phyloP scores from a whole-genome alignment of 805 yeast genomes.

The Pichia paraexigua region DNA sequence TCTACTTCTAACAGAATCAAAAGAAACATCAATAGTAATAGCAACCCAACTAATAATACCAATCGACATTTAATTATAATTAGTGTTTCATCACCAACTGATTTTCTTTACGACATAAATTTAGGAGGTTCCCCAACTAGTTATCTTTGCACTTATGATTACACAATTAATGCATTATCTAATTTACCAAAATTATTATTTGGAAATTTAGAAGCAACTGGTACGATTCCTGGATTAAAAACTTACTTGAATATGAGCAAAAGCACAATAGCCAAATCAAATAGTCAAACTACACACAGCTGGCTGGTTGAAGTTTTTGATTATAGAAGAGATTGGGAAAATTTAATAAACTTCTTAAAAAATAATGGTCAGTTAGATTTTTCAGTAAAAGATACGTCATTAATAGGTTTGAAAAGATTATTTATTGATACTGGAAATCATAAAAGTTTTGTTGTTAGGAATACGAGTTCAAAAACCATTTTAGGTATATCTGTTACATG shows the following conservation, averaged over 20 bases:
- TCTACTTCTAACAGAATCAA: constrained; percentile 23
- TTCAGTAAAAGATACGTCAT: constrained; percentile 16
- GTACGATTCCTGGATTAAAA: constrained; percentile 48
- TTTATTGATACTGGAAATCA: constrained; percentile 24
- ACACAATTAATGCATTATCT: constrained; percentile 43
- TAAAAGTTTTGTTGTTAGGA: constrained; percentile 49
- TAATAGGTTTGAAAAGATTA: constrained; percentile 7
- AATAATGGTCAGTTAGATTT: constrained; percentile 23
- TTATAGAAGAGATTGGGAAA: constrained; percentile 45
- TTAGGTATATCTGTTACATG: constrained; percentile 51
- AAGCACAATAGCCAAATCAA: background rate
- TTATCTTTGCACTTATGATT: constrained; percentile 54
- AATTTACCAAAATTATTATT: constrained; percentile 44
- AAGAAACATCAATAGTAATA: background rate
- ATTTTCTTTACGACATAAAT: constrained; percentile 41
- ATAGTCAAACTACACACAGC: constrained; percentile 12
- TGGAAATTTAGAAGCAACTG: constrained; percentile 46
- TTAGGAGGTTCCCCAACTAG: constrained; percentile 43
- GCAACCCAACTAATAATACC: constrained; percentile 22
- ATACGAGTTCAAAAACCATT: constrained; percentile 46
- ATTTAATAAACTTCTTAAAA: constrained; percentile 38
- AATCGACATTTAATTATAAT: constrained; percentile 46
- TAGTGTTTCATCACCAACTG: constrained; percentile 50
- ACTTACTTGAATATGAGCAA: background rate
- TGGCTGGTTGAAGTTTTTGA: constrained; percentile 57